Evolutionary conservation across 148 eudicot genomes (phyloP).

Genomic region (Amaranthus hypochondriacus): DNA sequence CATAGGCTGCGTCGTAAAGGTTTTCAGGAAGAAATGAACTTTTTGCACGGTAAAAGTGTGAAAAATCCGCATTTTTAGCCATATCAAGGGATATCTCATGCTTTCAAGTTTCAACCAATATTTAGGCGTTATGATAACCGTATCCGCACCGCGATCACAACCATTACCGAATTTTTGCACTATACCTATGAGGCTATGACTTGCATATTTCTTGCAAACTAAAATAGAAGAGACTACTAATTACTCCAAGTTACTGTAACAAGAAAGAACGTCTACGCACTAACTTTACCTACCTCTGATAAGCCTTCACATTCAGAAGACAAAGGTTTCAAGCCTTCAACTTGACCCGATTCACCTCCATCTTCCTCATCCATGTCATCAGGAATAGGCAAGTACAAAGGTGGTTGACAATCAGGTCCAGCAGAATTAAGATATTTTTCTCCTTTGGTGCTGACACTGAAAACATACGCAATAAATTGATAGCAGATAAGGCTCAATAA

Average conservation of each 20-base stretch:
- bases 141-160: too few relatives aligned
- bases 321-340: conserved; percentile 31
- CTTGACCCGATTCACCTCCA: conserved; percentile 33
- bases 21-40: too few relatives aligned
- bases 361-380: conserved; percentile 47
- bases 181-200: neutral
- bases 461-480: conserved; percentile 6
- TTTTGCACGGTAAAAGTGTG: too few relatives aligned
- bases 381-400: conserved; percentile 48
- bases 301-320: conserved; percentile 40
- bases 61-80: too few relatives aligned
- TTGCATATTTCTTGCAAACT: neutral
- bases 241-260: conserved; percentile 2
- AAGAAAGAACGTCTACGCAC: neutral
- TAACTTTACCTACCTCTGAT: conserved; percentile 45
- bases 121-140: too few relatives aligned
- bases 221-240: neutral
- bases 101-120: too few relatives aligned
- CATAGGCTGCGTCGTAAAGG: too few relatives aligned
- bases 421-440: conserved; percentile 58
- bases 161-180: too few relatives aligned
- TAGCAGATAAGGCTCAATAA: neutral
- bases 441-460: conserved; percentile 68
- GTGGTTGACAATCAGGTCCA: conserved; percentile 65
- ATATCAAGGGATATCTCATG: too few relatives aligned